Evolutionary conservation across 176 grass and related monocot species (phyloP).

Genomic region (Neostapfia colusana): DNA sequence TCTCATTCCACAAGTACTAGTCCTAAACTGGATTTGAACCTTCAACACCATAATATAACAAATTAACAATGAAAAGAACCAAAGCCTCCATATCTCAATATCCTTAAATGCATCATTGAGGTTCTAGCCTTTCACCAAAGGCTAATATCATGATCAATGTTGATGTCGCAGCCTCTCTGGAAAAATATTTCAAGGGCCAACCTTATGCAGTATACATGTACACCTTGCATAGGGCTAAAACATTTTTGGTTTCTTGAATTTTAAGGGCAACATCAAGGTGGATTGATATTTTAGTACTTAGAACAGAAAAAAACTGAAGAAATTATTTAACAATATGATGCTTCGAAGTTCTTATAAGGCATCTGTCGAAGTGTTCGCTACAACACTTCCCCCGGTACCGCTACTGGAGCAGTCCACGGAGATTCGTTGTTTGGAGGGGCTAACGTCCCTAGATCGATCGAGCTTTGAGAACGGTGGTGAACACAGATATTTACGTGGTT

Average conservation of each 20-base stretch:
- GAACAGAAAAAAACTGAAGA: not conserved
- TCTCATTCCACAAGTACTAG: constrained; percentile 21
- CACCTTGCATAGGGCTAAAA: not conserved
- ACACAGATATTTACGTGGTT: too few species aligned
- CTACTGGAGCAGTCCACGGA: too few species aligned
- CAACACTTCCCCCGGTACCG: too few species aligned
- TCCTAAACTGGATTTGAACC: not conserved
- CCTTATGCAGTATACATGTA: not conserved
- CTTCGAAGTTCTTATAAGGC: not conserved
- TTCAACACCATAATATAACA: not conserved
- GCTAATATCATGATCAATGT: not conserved
- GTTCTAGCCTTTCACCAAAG: not conserved
- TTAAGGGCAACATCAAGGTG: constrained; percentile 2
- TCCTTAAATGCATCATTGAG: constrained; percentile 9
- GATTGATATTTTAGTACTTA: not conserved
- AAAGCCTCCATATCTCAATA: not conserved
- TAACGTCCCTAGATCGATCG: too few species aligned
- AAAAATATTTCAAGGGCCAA: not conserved
- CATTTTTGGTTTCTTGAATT: not conserved
- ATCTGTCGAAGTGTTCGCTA: too few species aligned
- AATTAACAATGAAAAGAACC: constrained; percentile 7
- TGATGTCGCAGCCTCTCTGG: not conserved
- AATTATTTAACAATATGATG: not conserved
- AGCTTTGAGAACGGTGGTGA: too few species aligned
- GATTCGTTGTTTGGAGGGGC: too few species aligned